Evolutionary conservation across 2,329 filamentous ascomycete genomes (phyloP).

Genomic region (Clonostachys rosea): DNA sequence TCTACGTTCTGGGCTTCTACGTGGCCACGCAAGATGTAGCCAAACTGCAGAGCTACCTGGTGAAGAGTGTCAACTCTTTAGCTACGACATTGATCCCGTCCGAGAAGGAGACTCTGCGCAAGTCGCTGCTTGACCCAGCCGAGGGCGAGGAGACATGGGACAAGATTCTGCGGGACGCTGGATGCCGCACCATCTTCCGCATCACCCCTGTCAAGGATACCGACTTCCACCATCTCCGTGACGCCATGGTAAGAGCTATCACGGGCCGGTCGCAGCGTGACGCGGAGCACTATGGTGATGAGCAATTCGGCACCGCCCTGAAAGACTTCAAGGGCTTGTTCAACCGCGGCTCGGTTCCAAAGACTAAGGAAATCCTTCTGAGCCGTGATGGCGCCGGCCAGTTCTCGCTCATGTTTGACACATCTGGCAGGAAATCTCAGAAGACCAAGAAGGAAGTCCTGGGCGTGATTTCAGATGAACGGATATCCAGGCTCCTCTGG

Average conservation of each 20-base stretch:
- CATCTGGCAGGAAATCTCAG: slow-evolving; percentile 50
- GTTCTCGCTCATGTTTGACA: slow-evolving; percentile 64
- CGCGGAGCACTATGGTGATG: slow-evolving; percentile 56
- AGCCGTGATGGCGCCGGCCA: slow-evolving; percentile 60
- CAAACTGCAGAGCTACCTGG: slow-evolving; percentile 71
- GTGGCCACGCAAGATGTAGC: slow-evolving; percentile 79
- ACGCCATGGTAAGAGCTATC: slow-evolving; percentile 85
- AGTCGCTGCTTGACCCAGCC: slow-evolving; percentile 63
- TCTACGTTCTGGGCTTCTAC: slow-evolving; percentile 94
- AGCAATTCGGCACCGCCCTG: slow-evolving; percentile 71
- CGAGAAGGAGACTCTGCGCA: slow-evolving; percentile 72
- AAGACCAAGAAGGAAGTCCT: slow-evolving; percentile 45
- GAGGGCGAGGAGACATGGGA: slow-evolving; percentile 73
- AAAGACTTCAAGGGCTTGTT: slow-evolving; percentile 79
- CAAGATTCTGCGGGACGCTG: slow-evolving; percentile 58
- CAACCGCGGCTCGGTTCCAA: slow-evolving; percentile 73
- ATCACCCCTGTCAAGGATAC: slow-evolving; percentile 91
- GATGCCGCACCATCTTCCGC: slow-evolving; percentile 73
- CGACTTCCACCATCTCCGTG: slow-evolving; percentile 87
- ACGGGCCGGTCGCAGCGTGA: slow-evolving; percentile 63
- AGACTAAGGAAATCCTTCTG: slow-evolving; percentile 73
- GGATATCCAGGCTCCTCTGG: slow-evolving; percentile 80
- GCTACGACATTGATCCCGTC: slow-evolving; percentile 79
- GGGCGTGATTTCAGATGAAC: slow-evolving; percentile 72
- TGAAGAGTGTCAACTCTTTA: slow-evolving; percentile 69